Conservation (phyloP, 345 rosid species). For the Brassica rapa region DNA sequence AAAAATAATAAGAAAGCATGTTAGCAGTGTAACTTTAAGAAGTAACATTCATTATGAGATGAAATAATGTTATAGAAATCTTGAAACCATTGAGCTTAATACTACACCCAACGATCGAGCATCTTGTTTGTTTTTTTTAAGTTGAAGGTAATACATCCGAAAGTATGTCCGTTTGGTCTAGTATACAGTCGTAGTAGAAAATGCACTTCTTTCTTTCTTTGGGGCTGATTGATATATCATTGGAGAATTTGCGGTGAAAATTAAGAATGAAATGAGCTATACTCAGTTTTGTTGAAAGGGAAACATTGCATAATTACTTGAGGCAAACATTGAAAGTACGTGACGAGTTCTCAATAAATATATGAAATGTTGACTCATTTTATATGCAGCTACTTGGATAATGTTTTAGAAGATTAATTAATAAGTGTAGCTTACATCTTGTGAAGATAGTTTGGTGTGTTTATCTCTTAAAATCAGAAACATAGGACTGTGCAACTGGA, state of each 20-base stretch:
- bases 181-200: neutral
- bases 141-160: neutral
- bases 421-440: neutral
- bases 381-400: neutral
- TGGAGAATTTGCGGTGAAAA: neutral
- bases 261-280: neutral
- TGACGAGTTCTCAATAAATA: neutral
- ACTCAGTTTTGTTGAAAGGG: neutral
- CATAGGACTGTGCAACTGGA: neutral
- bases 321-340: neutral
- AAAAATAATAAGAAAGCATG: too few relatives aligned
- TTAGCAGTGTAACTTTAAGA: too few relatives aligned
- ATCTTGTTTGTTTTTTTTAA: too few relatives aligned
- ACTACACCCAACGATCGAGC: neutral
- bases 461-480: neutral
- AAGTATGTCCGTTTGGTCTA: neutral
- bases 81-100: neutral
- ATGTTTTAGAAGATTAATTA: neutral
- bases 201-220: neutral
- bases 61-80: neutral
- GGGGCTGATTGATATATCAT: neutral
- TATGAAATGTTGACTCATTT: neutral
- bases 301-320: neutral
- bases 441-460: neutral
- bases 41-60: neutral